A percentile compares a stretch with the other conserved stretches of the same genome.
These are phyloP conservation scores for Aspergillus sergii DNA, from an alignment of 2,329 filamentous ascomycete genomes.

Conservation along the genomic window DNA sequence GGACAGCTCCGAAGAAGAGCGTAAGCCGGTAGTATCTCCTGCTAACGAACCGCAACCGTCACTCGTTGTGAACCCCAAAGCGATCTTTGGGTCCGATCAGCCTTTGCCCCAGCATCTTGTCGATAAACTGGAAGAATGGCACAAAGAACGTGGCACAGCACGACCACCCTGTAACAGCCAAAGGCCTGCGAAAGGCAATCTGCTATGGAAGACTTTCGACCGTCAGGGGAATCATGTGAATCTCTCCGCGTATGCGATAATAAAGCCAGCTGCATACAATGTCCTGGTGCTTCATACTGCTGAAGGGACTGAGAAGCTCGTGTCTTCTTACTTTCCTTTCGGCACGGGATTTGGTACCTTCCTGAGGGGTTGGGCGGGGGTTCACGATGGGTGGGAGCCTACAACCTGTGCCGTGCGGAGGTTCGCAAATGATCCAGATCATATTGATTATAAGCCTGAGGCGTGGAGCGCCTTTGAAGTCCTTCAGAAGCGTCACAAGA, in stretches of 20 bases:
- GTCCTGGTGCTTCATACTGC: slow-evolving; percentile 14
- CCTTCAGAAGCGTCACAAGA: neutral
- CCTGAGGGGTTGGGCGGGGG: slow-evolving; percentile 17
- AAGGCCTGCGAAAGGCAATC: neutral
- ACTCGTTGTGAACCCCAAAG: too few relatives aligned
- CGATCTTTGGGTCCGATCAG: neutral
- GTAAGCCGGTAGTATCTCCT: neutral
- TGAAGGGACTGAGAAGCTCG: slow-evolving; percentile 5
- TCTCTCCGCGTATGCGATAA: slow-evolving; percentile 13
- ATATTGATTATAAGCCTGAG: slow-evolving; percentile 8
- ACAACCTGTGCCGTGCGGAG: slow-evolving; percentile 13
- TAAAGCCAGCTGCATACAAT: slow-evolving; percentile 4
- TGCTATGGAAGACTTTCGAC: slow-evolving; percentile 19
- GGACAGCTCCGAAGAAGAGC: neutral
- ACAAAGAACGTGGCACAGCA: slow-evolving; percentile 9
- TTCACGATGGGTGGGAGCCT: slow-evolving; percentile 6
- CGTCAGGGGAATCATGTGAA: slow-evolving; percentile 15
- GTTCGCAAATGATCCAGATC: neutral
- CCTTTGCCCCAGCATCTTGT: slow-evolving; percentile 12
- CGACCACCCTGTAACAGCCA: slow-evolving; percentile 3
- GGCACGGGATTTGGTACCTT: slow-evolving; percentile 5
- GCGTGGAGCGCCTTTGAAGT: slow-evolving; percentile 3
- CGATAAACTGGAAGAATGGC: slow-evolving; percentile 16
- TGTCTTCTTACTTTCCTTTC: slow-evolving; percentile 4
- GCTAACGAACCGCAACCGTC: neutral